Conservation (phyloP, 2,329 filamentous ascomycete genomes). For the Fusarium mexicanum region DNA sequence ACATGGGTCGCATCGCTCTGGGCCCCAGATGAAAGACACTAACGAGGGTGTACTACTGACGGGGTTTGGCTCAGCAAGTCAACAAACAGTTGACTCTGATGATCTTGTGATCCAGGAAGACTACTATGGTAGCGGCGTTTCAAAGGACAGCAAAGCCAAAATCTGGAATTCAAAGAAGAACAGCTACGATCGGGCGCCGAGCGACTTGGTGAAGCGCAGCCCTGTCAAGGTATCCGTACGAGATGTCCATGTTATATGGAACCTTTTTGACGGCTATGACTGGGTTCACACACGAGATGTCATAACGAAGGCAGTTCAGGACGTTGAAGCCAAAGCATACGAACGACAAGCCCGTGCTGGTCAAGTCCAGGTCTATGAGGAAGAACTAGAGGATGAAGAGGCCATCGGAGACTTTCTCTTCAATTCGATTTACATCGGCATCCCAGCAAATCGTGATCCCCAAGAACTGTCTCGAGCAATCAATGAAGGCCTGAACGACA, state of each 20-base stretch:
- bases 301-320: conserved; percentile 87
- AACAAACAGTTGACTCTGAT: conserved; percentile 62
- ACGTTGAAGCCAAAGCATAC: conserved; percentile 83
- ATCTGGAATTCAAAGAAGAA: conserved; percentile 84
- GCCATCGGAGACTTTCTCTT: conserved; percentile 96
- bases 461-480: conserved; percentile 84
- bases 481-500: conserved; percentile 87
- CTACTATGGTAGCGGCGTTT: conserved; percentile 74
- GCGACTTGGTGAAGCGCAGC: conserved; percentile 68
- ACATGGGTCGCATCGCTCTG: conserved; percentile 22
- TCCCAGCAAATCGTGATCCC: conserved; percentile 86
- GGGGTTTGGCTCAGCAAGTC: conserved; percentile 44
- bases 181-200: conserved; percentile 74
- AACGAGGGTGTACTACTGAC: conserved; percentile 51
- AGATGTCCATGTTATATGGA: conserved; percentile 96
- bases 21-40: conserved; percentile 48
- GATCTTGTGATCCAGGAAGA: conserved; percentile 80
- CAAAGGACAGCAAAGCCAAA: conserved; percentile 73
- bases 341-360: conserved; percentile 72
- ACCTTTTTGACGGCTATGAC: conserved; percentile 96
- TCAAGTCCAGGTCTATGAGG: conserved; percentile 68
- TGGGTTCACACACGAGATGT: conserved; percentile 89
- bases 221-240: conserved; percentile 82
- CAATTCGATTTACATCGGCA: conserved; percentile 98
- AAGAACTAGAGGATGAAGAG: conserved; percentile 81